Base-by-base conservation (phyloP, 352 stramenopile species). In the Aphanomyces invadans region DNA sequence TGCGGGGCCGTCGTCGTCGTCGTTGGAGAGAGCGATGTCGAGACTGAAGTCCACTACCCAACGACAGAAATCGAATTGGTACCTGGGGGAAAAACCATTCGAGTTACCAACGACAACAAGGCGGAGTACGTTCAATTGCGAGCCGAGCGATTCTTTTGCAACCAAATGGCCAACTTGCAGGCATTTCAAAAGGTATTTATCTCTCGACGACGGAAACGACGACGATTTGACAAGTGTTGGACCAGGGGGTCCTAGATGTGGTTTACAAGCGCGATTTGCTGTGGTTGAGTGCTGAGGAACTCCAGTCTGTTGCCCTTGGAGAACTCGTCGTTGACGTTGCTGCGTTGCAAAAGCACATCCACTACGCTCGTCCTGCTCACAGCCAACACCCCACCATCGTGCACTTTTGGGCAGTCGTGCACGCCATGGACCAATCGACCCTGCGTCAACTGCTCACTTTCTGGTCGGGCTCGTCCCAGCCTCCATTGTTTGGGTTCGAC, bases 61-160 rank as follows among this genome's bases (percentile, higher is more conserved):
- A 49, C 28, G 25, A 65, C 62, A 76, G 80, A 90, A 52, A 73
- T 92, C 68, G 80, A 88, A 38, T 71, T 92, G 12, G 44, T 77
- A 67, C 62, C 69, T 0, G 66, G 64, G 28, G 75, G 69, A 28
- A 73, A 73, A 0, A 33, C 73, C 2, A 72, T 68, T 1, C 65
- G 68, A 11, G 80, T 92, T 33, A 89, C 78, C 2, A 90, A 92
- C 57, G 64, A 64, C 11, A 92, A 89, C 74, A 92, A 92, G 69
- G 45, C 46, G 2, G 57, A 76, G 64, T 92, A 88, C 54, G 81
- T 90, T 11, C 32, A 80, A 46, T 64, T 84, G 19, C 78, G 81
- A 21, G 83, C 83, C 4, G 71, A 78, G 55, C 76, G 83, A 44
- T 79, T 77, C 44, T 90, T 89, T 66, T 88, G 39, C 31, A 46